Base-by-base conservation (phyloP, 1,139 yeast genomes). In the Suhomyces maxii region DNA sequence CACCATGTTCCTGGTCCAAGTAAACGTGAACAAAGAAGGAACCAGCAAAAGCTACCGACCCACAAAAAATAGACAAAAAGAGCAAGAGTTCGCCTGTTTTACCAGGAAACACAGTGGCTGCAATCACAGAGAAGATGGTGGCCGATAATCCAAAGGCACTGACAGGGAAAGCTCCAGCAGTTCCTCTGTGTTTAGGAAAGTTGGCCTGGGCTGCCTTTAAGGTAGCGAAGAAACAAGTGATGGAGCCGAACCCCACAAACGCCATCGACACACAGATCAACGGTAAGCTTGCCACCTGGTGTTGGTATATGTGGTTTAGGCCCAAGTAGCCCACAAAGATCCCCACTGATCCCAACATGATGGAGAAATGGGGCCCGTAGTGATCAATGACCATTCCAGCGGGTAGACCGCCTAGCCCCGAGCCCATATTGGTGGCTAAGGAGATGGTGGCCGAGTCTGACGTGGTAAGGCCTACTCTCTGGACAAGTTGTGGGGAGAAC, bases 141-240 rank as follows among this genome's bases (percentile, higher is more conserved):
- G 79, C 79, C 2, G 76, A 65, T 48, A 82, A 64, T 0, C 86
- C 87, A 59, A 75, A 82, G 3, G 80, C 67, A 32, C 85, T 73
- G 3, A 81, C 83, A 1, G 86, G 86, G 18, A 79, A 67, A 1
- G 85, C 82, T 5, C 83, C 83, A 4, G 91, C 91, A 5, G 83
- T 74, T 13, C 93, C 93, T 55, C 86, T 71, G 56, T 84, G 82
- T 33, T 76, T 67, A 0, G 91, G 90, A 53, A 85, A 86, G 59
- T 85, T 85, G 3, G 86, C 69, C 18, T 87, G 86, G 2, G 86
- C 79, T 8, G 86, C 83, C 53, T 85, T 86, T 48, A 86, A 73
- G 2, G 89, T 77, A 1, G 90, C 75, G 56, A 82, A 85, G 60
- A 80, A 85, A 3, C 84, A 73, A 3, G 79, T 69, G 7, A 84